Evolutionary conservation across 345 rosid species (phyloP), one percentile per base, ranked within the genome.

Genomic region (Carallia brachiata): DNA sequence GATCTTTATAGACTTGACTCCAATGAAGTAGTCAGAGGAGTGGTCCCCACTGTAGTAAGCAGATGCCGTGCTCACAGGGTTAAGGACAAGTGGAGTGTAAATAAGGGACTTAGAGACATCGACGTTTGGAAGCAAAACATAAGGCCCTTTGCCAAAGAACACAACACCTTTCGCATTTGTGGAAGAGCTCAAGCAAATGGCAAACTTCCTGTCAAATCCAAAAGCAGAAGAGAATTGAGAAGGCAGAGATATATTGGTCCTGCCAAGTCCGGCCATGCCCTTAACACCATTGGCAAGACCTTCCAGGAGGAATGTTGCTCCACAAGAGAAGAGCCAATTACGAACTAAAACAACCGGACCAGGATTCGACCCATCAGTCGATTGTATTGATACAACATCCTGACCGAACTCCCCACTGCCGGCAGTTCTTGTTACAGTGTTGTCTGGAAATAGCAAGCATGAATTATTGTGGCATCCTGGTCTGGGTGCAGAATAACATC

Each of bases 181-280:
- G 16, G 64, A 61, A 7, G 64, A 61, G 19, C 63, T 61, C 39
- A 34, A 6, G 7, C 63, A 61, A 31, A 61, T 16, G 37, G 47
- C 19, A 17, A 61, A 61, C 23, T 61, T 36, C 23, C 47, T 61
- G 34, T 32, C 39, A 36, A 61, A 61, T 16, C 58, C 52, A 4
- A 54, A 54, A 54, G 58, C 30, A 2, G 58, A n/a, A 6, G 30
- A 54, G 30, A 54, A 54, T 4, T 19, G 70, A 30, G 48, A 67
- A 39, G 53, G 61, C 39, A 56, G 17, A 1, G 63, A 56, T 23
- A 56, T 56, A 19, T 67, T n/a, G 6, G 52, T 67, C 48, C 70
- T 55, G 23, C 70, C 70, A 37, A 67, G 62, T 56, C 58, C 58
- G 1, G 58, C 58, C 58, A 54, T 54, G 23, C 13, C 58, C 28